phyloP scores from a whole-genome alignment of 2,329 filamentous ascomycete species.

The Hypomyces rosellus region DNA sequence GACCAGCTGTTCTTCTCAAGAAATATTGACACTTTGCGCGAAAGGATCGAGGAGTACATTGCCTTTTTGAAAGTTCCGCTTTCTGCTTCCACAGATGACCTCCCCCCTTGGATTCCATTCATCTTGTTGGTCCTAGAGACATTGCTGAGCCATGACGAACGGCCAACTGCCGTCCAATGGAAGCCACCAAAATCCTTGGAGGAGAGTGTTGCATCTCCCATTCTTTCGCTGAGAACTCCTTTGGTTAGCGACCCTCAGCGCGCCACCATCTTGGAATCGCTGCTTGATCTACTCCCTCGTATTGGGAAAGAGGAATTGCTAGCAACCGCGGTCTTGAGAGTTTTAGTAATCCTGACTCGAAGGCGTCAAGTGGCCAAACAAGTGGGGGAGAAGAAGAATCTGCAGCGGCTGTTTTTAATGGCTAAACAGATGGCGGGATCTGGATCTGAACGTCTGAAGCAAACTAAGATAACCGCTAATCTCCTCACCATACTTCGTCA shows the following conservation, averaged over 20 bases:
- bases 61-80: conserved; percentile 68
- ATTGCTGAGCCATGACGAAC: conserved; percentile 80
- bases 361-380: conserved; percentile 65
- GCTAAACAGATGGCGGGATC: conserved; percentile 81
- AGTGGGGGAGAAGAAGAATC: conserved; percentile 80
- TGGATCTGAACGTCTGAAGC: conserved; percentile 65
- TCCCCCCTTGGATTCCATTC: conserved; percentile 90
- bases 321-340: conserved; percentile 74
- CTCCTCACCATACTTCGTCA: conserved; percentile 87
- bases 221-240: conserved; percentile 57
- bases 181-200: conserved; percentile 47
- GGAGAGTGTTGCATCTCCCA: conserved; percentile 44
- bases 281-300: conserved; percentile 78
- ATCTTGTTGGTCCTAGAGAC: conserved; percentile 86
- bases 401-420: conserved; percentile 90
- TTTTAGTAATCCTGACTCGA: conserved; percentile 83
- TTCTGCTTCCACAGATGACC: conserved; percentile 63
- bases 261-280: conserved; percentile 61
- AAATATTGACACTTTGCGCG: conserved; percentile 67
- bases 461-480: conserved; percentile 47
- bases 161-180: conserved; percentile 71
- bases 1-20: conserved; percentile 74
- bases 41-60: conserved; percentile 69
- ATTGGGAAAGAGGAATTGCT: conserved; percentile 83
- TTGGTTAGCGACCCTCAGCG: conserved; percentile 55